Base-by-base conservation (phyloP, 208 protist genomes). In the Vickermania ingenoplastis region DNA sequence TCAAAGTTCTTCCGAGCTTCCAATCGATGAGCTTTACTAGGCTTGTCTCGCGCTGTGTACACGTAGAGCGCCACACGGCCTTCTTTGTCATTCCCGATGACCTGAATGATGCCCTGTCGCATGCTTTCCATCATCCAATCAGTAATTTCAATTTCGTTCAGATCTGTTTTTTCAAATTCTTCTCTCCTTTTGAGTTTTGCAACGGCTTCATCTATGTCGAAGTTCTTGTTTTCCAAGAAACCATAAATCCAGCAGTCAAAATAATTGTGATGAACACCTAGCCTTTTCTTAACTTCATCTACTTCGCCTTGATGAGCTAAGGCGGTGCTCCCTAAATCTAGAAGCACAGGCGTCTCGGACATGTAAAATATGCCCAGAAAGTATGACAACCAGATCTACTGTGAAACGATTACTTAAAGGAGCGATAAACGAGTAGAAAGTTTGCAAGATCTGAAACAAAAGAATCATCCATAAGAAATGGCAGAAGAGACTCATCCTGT, bases 151-250 rank as follows among this genome's bases (percentile, higher is more conserved):
- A 73, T 71, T 24, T 41, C 41, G 3, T 69, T 54, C 7, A 92
- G 68, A 59, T 89, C 71, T 25, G 68, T 65, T 25, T 65, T 65
- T 67, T 92, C 85, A 52, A 92, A 81, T 22, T 72, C 71, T 2
- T 71, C 69, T 17, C 86, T 67, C 13, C 86, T 73, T 30, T 77
- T 64, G 41, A 92, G 67, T 65, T 92, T 92, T 13, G 63, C 66
- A 1, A 92, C 71, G 0, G 86, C 64, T 41, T 92, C 86, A 0
- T 77, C 59, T 3, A 92, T 61, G 25, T 89, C 71, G 49, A 84
- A 92, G 53, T 90, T 86, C 36, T 92, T 92, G 67, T 92, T 92
- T 57, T 92, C 80, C n/a, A 92, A 63, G 53, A 92, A 92, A 1
- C 78, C 78, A 55, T 81, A 92, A n/a, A 92, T 77, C 83, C 86